A percentile compares a stretch with the other conserved stretches of the same genome.
Evolutionary conservation across 1,284 basidiomycete species (phyloP).

Genomic region (Puccinia brachypodii): DNA sequence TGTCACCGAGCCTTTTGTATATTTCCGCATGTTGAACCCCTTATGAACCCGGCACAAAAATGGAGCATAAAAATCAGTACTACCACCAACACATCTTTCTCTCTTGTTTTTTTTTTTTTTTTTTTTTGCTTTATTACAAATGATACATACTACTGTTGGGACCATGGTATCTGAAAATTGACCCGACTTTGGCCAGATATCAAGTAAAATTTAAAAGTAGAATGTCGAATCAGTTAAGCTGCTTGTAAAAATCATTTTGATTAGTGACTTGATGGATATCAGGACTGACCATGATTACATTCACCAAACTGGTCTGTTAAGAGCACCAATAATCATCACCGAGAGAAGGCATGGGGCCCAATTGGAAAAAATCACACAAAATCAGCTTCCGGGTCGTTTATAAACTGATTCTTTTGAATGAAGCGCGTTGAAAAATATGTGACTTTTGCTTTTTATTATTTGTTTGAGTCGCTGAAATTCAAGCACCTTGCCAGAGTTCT

Average conservation of each 20-base stretch:
- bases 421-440: neutral
- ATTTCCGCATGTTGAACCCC: conserved; percentile 55
- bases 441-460: no score
- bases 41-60: neutral
- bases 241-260: neutral
- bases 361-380: neutral
- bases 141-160: conserved; percentile 52
- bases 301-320: conserved; percentile 55
- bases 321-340: neutral
- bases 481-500: conserved; percentile 61
- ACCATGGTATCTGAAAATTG: conserved; percentile 54
- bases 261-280: neutral
- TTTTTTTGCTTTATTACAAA: neutral
- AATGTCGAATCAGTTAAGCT: neutral
- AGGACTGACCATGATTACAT: conserved; percentile 52
- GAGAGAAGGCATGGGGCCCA: neutral
- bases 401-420: no score
- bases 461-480: neutral
- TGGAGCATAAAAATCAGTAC: neutral
- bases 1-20: conserved; percentile 55
- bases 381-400: neutral
- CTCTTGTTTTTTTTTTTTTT: neutral
- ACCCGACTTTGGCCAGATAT: no score
- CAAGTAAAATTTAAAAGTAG: neutral
- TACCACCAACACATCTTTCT: no score